These are phyloP conservation scores for Coemansia sp. DNA, from an alignment of 192 early-diverging fungal species.

Conservation along the genomic window DNA sequence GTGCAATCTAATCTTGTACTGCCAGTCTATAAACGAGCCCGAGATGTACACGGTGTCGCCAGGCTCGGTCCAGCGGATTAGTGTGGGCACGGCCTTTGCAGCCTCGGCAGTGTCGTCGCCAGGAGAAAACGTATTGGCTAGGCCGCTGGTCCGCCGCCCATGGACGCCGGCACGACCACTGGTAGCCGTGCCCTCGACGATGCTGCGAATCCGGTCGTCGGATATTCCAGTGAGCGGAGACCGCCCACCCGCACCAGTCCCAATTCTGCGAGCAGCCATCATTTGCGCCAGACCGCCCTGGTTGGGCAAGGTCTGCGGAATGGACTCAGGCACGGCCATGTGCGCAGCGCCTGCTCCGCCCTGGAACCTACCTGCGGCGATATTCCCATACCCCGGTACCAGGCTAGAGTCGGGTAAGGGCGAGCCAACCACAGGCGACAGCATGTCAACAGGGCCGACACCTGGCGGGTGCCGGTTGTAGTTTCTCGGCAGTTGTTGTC, in stretches of 20 bases:
- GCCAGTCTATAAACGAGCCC: constrained; percentile 97
- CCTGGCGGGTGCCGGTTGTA: constrained; percentile 12
- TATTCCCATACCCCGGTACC: constrained; percentile 1
- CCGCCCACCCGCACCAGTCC: constrained; percentile 27
- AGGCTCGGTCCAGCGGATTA: constrained; percentile 74
- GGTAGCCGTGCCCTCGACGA: constrained; percentile 15
- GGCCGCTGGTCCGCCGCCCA: constrained; percentile 2
- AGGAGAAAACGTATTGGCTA: constrained; percentile 16
- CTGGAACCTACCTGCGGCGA: constrained; percentile 4
- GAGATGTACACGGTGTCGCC: constrained; percentile 88
- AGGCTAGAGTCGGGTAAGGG: constrained; percentile 39
- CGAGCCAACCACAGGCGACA: constrained; percentile 48
- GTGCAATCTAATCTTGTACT: constrained; percentile 80
- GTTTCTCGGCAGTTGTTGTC: constrained; percentile 6
- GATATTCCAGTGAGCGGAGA: constrained; percentile 46
- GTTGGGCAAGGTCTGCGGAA: constrained; percentile 52
- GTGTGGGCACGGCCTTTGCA: constrained; percentile 68
- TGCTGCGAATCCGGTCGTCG: constrained; percentile 33
- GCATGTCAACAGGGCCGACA: constrained; percentile 48
- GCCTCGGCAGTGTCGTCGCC: constrained; percentile 11
- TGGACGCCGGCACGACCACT: neutral
- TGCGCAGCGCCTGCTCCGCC: constrained; percentile 7
- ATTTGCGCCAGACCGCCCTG: constrained; percentile 49
- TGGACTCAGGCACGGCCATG: constrained; percentile 43
- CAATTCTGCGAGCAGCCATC: constrained; percentile 45